Evolutionary conservation across 192 early-diverging fungal species (phyloP).

Genomic region (Coemansia sp.): DNA sequence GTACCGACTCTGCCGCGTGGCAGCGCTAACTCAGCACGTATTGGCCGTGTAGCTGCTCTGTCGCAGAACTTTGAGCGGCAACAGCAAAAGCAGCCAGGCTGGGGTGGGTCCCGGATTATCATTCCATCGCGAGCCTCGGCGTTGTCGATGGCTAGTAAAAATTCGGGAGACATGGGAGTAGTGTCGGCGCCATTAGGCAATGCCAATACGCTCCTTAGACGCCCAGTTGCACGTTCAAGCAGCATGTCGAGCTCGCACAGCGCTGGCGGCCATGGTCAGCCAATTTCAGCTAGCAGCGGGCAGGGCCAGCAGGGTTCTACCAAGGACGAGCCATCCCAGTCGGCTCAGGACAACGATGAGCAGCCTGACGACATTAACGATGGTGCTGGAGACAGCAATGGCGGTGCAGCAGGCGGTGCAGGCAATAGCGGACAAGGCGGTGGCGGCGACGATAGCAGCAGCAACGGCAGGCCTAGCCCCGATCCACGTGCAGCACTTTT

Average conservation of each 20-base stretch:
- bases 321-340: not conserved
- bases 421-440: constrained; percentile 3
- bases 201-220: not conserved
- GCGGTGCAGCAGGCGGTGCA: not conserved
- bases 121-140: constrained; percentile 18
- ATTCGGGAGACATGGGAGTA: constrained; percentile 2
- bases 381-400: not conserved
- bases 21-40: constrained; percentile 28
- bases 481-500: constrained; percentile 24
- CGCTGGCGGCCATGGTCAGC: constrained; percentile 40
- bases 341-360: not conserved
- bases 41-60: constrained; percentile 50
- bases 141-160: constrained; percentile 1
- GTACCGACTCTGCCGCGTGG: not conserved
- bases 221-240: constrained; percentile 38
- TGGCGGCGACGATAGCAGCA: constrained; percentile 17
- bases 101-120: constrained; percentile 18
- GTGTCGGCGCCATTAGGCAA: constrained; percentile 34
- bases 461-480: constrained; percentile 28
- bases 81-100: constrained; percentile 11
- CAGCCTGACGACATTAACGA: not conserved
- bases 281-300: constrained; percentile 17
- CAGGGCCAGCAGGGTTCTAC: not conserved
- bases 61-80: constrained; percentile 54
- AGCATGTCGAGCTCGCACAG: constrained; percentile 52